Evolutionary conservation across 2,329 filamentous ascomycete genomes (phyloP), one percentile per base, ranked within the genome.

Genomic region (Aspergillus brasiliensis): DNA sequence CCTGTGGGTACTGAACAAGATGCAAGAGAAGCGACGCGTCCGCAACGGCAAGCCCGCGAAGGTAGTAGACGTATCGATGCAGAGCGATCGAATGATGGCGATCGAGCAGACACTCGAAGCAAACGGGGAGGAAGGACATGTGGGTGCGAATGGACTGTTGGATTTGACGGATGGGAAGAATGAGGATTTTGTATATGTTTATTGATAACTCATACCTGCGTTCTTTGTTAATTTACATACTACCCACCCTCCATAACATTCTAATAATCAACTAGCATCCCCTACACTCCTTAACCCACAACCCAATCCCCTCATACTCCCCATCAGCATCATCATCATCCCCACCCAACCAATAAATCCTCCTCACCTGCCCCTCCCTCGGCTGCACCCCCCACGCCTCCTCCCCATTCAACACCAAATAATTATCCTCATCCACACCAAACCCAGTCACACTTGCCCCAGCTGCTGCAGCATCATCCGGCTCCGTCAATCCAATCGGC

Each of bases 181-280:
- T 65, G 86, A 90, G 59, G 86, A 90, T 67, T 90, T 90, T 74
- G 81, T 88, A 15, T 88, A 86, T 72, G 81, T 87, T 49, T 86
- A 86, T n/a, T n/a, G n/a, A n/a, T n/a, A n/a, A n/a, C n/a, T n/a
- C n/a, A n/a, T n/a, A n/a, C n/a, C n/a, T n/a, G n/a, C n/a, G n/a
- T n/a, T n/a, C n/a, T n/a, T n/a, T n/a, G n/a, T n/a, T n/a, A n/a
- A n/a, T n/a, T n/a, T n/a, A n/a, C n/a, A n/a, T n/a, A n/a, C n/a
- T n/a, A n/a, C n/a, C n/a, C n/a, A n/a, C n/a, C n/a, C n/a, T 11
- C 11, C 31, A 34, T 11, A 13, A 10, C 11, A 34, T 10, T 2
- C 6, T 5, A 52, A 37, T 15, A 52, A 7, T 13, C 19, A n/a
- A n/a, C n/a, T 17, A 52, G 40, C 51, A 52, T 10, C 51, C 51